phyloP scores from a whole-genome alignment of 495 filamentous ascomycete genomes.

The Bombardia bombarda region DNA sequence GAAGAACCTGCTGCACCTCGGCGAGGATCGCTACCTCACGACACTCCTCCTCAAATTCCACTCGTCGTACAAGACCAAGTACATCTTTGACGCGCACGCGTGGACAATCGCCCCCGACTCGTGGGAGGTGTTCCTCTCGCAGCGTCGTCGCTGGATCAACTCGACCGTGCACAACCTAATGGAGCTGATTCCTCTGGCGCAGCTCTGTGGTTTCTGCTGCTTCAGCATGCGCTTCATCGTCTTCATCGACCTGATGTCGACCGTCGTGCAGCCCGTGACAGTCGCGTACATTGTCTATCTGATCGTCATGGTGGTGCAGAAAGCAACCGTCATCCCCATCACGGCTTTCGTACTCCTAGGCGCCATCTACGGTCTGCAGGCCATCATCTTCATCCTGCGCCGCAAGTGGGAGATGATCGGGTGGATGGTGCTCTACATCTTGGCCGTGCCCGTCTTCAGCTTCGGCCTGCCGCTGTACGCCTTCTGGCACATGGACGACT shows the following conservation, averaged over 20 bases:
- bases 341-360: slow-evolving; percentile 84
- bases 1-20: slow-evolving; percentile 95
- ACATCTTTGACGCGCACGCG: slow-evolving; percentile 82
- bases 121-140: slow-evolving; percentile 90
- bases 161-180: slow-evolving; percentile 97
- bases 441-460: slow-evolving; percentile 87
- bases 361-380: slow-evolving; percentile 93
- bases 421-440: slow-evolving; percentile 95
- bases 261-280: slow-evolving; percentile 84
- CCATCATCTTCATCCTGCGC: slow-evolving; percentile 90
- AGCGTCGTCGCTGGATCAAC: slow-evolving; percentile 99
- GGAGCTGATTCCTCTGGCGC: slow-evolving; percentile 84
- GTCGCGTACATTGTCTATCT: slow-evolving; percentile 89
- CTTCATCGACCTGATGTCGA: slow-evolving; percentile 87
- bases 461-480: slow-evolving; percentile 87
- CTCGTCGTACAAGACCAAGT: slow-evolving; percentile 95
- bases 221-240: slow-evolving; percentile 99
- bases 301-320: slow-evolving; percentile 59
- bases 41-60: slow-evolving; percentile 91
- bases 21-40: slow-evolving; percentile 93
- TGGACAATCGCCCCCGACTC: slow-evolving; percentile 95
- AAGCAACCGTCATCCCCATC: slow-evolving; percentile 59
- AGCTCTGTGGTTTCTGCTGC: slow-evolving; percentile 98
- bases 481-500: slow-evolving; percentile 99
- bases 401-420: slow-evolving; percentile 99